Percentiles rank a stretch among this genome's conserved stretches.
Evolutionary conservation across 169 alveolate genomes (phyloP).

Genomic region (Fabrea salina): DNA sequence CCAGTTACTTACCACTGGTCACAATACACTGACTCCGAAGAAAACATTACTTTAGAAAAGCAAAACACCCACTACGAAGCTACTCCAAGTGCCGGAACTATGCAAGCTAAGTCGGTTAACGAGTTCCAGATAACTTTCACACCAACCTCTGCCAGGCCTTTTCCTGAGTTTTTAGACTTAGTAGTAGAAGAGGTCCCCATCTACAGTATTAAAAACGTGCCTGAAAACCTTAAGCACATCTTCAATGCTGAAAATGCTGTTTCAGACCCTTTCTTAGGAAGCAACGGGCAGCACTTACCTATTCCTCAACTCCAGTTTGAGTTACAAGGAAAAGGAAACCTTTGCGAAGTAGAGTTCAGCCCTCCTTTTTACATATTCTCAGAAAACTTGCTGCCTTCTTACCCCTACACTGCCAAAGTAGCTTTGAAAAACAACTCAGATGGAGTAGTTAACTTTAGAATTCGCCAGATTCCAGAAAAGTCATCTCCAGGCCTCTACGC

Average conservation of each 20-base stretch:
- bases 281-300: slow-evolving; percentile 46
- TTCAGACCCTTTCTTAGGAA: slow-evolving; percentile 38
- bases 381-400: not conserved
- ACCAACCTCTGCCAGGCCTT: slow-evolving; percentile 67
- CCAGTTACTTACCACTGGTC: slow-evolving; percentile 83
- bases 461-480: not conserved
- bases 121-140: slow-evolving; percentile 63
- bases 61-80: slow-evolving; percentile 61
- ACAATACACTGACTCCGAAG: slow-evolving; percentile 55
- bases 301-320: slow-evolving; percentile 65
- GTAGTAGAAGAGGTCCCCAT: slow-evolving; percentile 74
- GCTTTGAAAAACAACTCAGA: not conserved
- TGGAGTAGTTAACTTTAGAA: slow-evolving; percentile 2
- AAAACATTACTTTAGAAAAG: slow-evolving; percentile 54
- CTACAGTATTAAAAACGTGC: slow-evolving; percentile 47
- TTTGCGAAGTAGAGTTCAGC: not conserved
- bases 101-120: slow-evolving; percentile 59
- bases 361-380: slow-evolving; percentile 14
- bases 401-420: not conserved
- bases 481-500: not conserved
- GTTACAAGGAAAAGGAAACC: slow-evolving; percentile 58
- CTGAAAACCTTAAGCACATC: slow-evolving; percentile 33
- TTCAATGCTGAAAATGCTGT: slow-evolving; percentile 46
- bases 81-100: slow-evolving; percentile 75
- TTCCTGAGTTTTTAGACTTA: slow-evolving; percentile 61